Evolutionary conservation across 192 early-diverging fungal genomes (phyloP).

Genomic region (Rhizoclosmatium globosum): DNA sequence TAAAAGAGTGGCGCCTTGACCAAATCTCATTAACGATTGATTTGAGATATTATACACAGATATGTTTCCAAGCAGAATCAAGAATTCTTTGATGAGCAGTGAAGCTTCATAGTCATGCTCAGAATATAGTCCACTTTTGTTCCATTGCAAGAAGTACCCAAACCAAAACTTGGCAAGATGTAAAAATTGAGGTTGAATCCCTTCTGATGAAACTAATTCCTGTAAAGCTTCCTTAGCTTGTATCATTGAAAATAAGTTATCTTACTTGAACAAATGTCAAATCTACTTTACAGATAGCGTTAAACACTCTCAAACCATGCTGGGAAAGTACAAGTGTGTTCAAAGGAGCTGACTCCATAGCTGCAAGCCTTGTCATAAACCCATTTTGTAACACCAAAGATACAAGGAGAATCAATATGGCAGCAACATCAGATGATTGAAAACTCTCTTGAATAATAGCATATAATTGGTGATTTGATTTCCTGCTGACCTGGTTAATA

Average conservation of each 20-base stretch:
- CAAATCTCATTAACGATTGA: conserved; percentile 37
- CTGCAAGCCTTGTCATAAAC: conserved; percentile 21
- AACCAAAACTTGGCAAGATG: conserved; percentile 42
- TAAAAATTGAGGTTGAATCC: conserved; percentile 40
- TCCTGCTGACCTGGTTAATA: background rate
- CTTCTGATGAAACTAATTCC: conserved; percentile 37
- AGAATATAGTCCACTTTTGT: background rate
- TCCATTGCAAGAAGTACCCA: conserved; percentile 33
- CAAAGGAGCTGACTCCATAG: conserved; percentile 1
- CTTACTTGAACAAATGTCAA: conserved; percentile 24
- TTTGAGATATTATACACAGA: conserved; percentile 20
- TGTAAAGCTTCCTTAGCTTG: background rate
- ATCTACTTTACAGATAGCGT: conserved; percentile 23
- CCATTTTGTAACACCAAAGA: conserved; percentile 32
- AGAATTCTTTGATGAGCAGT: conserved; percentile 21
- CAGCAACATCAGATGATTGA: background rate
- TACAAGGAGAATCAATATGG: conserved; percentile 33
- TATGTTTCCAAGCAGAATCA: conserved; percentile 34
- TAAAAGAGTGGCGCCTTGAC: conserved; percentile 26
- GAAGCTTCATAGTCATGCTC: background rate
- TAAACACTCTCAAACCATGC: conserved; percentile 27
- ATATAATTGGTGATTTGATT: background rate
- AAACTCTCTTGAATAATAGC: conserved; percentile 5
- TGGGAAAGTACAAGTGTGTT: conserved; percentile 7
- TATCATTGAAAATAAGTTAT: background rate